A percentile compares a stretch with the other conserved stretches of the same genome.
Conservation (phyloP, 2,329 filamentous ascomycete species). For the Rutstroemia sp. region DNA sequence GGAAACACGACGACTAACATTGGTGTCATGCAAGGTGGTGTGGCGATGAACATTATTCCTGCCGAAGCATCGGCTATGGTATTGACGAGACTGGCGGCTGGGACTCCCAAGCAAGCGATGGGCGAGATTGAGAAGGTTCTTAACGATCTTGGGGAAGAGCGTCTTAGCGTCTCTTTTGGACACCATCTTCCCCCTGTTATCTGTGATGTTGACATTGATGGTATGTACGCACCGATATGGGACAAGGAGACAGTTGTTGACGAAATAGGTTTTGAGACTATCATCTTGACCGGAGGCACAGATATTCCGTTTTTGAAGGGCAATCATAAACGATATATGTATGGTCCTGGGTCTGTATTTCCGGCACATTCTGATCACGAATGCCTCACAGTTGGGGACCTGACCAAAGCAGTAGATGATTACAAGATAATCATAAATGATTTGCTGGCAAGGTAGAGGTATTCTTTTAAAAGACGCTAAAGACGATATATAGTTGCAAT, state of each 20-base stretch:
- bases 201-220: conserved; percentile 59
- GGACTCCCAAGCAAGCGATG: background rate
- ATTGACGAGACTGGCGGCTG: background rate
- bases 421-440: background rate
- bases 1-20: conserved; percentile 86
- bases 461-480: background rate
- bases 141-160: background rate
- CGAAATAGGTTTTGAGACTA: background rate
- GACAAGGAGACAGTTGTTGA: background rate
- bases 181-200: conserved; percentile 71
- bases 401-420: background rate
- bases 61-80: conserved; percentile 31
- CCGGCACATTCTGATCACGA: background rate
- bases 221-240: conserved; percentile 28
- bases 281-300: background rate
- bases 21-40: conserved; percentile 66
- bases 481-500: no score
- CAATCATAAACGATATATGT: background rate
- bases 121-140: background rate
- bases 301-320: background rate
- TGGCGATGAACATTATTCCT: conserved; percentile 80
- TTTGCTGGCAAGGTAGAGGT: background rate
- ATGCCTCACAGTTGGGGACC: background rate
- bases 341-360: background rate
- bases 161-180: conserved; percentile 53